A percentile compares a stretch with the other conserved stretches of the same genome.
Conservation (phyloP, 2,329 filamentous ascomycete species). For the Chrysoporthe cubensis region DNA sequence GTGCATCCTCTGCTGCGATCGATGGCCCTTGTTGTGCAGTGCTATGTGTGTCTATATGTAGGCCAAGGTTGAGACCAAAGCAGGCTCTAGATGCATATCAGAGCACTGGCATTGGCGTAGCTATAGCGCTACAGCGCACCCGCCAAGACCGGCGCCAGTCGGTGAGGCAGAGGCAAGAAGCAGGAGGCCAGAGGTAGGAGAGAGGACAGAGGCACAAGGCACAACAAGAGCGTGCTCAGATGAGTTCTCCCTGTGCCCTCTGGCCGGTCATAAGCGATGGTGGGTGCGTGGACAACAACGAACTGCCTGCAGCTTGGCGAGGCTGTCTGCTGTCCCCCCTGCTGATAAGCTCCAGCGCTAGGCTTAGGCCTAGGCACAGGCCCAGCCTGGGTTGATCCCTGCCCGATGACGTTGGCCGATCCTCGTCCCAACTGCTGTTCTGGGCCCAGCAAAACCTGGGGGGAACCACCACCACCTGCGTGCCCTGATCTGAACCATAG, state of each 20-base stretch:
- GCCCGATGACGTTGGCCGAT: slow-evolving; percentile 3
- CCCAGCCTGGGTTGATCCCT: neutral
- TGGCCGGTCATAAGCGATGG: neutral
- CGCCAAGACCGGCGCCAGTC: neutral
- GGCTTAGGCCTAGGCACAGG: too few species aligned
- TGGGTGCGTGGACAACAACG: neutral
- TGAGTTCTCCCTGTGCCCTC: neutral
- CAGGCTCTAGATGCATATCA: neutral
- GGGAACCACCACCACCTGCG: neutral
- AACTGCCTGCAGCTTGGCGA: neutral
- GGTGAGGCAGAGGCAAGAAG: neutral
- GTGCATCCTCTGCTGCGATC: slow-evolving; percentile 1
- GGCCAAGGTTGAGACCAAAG: too few species aligned
- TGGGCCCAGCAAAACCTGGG: neutral
- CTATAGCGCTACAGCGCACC: neutral
- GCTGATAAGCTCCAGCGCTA: neutral
- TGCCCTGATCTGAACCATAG: neutral
- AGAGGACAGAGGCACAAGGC: too few species aligned
- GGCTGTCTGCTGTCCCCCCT: neutral
- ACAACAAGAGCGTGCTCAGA: neutral
- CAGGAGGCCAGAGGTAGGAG: too few species aligned
- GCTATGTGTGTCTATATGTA: neutral
- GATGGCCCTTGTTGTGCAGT: neutral
- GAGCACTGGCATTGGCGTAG: neutral
- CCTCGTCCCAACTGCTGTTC: neutral